phyloP scores from a whole-genome alignment of 2,329 filamentous ascomycete species.

The Stachybotrys chlorohalonatus region DNA sequence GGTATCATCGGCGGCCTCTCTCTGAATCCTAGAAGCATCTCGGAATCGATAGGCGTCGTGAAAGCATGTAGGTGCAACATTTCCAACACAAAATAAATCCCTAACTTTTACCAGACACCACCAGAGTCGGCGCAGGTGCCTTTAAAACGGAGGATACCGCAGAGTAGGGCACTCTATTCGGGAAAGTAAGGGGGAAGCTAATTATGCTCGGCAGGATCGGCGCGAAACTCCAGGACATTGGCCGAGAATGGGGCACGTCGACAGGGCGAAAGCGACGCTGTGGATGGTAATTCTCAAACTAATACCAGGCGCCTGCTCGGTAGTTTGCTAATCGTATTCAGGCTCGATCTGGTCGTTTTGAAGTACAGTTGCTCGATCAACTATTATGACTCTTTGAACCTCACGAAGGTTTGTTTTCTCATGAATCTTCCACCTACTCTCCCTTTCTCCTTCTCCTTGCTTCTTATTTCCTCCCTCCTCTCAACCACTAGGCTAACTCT shows the following conservation, averaged over 20 bases:
- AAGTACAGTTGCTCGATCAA: constrained; percentile 56
- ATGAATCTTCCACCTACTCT: no score
- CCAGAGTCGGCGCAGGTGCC: constrained; percentile 47
- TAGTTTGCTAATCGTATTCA: background rate
- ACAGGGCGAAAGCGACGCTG: constrained; percentile 54
- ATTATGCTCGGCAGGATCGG: constrained; percentile 14
- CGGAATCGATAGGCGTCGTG: constrained; percentile 54
- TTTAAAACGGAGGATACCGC: constrained; percentile 54
- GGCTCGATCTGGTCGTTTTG: constrained; percentile 53
- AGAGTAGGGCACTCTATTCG: constrained; percentile 11
- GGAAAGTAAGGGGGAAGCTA: no score
- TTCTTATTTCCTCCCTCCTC: background rate
- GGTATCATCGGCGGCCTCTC: constrained; percentile 56
- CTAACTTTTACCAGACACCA: no score
- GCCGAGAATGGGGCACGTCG: constrained; percentile 34
- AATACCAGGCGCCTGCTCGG: constrained; percentile 4
- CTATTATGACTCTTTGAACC: constrained; percentile 54
- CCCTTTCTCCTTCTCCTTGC: no score
- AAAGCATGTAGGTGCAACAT: constrained; percentile 40
- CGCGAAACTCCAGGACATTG: constrained; percentile 36
- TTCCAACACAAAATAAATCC: constrained; percentile 2
- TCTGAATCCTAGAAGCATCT: constrained; percentile 51
- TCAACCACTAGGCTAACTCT: background rate
- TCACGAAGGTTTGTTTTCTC: constrained; percentile 35
- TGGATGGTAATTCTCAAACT: constrained; percentile 29